Evolutionary conservation across 768 basidiomycete species (phyloP).

Genomic region (Lanmaoa pseudosensibilis): DNA sequence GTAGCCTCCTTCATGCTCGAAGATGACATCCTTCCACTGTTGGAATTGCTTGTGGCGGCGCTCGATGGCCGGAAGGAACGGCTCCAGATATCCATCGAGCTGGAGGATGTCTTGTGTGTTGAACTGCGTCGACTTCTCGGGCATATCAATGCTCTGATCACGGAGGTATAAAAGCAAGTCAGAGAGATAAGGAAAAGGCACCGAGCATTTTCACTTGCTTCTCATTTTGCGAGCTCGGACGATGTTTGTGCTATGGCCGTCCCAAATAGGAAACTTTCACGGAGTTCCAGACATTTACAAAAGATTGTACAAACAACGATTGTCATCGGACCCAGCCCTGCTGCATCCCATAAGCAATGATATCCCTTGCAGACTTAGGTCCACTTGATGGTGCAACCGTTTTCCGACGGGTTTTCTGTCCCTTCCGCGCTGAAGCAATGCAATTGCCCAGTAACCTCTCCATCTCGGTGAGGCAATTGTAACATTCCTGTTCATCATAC

Average conservation of each 20-base stretch:
- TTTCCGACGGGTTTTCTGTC: slow-evolving; percentile 37
- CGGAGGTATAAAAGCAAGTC: background rate
- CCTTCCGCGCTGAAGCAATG: slow-evolving; percentile 40
- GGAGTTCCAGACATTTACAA: background rate
- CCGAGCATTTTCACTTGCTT: slow-evolving; percentile 8
- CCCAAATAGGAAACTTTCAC: slow-evolving; percentile 17
- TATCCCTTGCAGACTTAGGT: slow-evolving; percentile 51
- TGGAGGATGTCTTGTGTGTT: slow-evolving; percentile 58
- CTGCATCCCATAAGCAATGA: slow-evolving; percentile 59
- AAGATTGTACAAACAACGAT: background rate
- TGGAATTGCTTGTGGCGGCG: slow-evolving; percentile 67
- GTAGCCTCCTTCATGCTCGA: slow-evolving; percentile 79
- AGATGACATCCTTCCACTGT: slow-evolving; percentile 75
- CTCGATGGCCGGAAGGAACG: slow-evolving; percentile 67
- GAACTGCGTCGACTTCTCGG: slow-evolving; percentile 46
- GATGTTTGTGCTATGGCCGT: background rate
- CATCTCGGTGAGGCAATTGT: slow-evolving; percentile 65
- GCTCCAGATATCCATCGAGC: slow-evolving; percentile 73
- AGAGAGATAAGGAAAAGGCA: slow-evolving; percentile 3
- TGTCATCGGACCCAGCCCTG: slow-evolving; percentile 57
- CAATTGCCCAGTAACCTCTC: slow-evolving; percentile 55
- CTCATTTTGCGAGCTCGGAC: background rate
- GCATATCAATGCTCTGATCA: slow-evolving; percentile 26
- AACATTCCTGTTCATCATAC: slow-evolving; percentile 68
- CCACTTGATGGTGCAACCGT: slow-evolving; percentile 22